A percentile compares a stretch with the other conserved stretches of the same genome.
Conservation (phyloP, 768 basidiomycete genomes). For the Pholiota molesta region DNA sequence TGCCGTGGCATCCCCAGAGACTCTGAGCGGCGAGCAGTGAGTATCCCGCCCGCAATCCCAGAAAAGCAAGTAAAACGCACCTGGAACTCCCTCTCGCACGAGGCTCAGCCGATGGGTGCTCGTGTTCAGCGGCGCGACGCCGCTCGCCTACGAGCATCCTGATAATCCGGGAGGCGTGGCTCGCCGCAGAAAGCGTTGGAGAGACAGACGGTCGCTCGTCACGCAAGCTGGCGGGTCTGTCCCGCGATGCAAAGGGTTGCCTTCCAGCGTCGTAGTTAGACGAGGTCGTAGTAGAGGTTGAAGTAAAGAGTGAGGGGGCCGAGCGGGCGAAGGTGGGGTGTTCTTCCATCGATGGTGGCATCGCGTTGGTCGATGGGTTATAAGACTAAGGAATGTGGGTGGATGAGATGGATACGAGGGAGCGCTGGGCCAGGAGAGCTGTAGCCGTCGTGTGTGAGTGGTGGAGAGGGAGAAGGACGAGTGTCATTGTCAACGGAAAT, state of each 20-base stretch:
- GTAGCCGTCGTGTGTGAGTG: neutral
- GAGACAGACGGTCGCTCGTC: neutral
- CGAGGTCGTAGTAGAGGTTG: neutral
- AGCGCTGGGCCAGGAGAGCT: neutral
- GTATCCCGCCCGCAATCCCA: too few species aligned
- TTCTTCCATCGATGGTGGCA: neutral
- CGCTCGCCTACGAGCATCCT: neutral
- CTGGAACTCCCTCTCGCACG: too few species aligned
- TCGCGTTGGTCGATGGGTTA: neutral
- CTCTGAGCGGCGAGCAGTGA: too few species aligned
- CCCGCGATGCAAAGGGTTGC: neutral
- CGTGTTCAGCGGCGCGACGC: neutral
- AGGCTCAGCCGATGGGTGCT: too few species aligned
- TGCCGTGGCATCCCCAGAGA: too few species aligned
- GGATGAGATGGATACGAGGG: neutral
- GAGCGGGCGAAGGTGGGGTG: neutral
- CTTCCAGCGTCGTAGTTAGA: neutral
- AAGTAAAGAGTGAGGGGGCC: neutral
- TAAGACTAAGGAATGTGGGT: neutral
- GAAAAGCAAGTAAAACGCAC: too few species aligned
- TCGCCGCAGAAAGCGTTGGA: neutral
- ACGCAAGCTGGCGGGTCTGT: neutral
- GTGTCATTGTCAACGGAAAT: too few species aligned
- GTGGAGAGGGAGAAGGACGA: neutral
- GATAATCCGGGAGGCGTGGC: neutral